Evolutionary conservation across 1,284 basidiomycete genomes (phyloP).

Genomic region (Dichomitus squalens): DNA sequence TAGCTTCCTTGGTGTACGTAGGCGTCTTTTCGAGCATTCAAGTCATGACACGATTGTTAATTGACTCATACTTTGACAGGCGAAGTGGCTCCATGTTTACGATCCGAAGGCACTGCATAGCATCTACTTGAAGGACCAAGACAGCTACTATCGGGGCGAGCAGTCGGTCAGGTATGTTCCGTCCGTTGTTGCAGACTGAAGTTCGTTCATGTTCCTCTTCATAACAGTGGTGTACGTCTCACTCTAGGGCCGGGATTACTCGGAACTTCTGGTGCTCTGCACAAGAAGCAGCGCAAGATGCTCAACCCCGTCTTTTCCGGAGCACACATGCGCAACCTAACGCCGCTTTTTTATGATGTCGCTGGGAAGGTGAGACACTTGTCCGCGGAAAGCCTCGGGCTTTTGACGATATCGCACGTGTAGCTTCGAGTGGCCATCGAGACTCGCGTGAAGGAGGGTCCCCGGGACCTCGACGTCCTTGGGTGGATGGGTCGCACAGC

Average conservation of each 20-base stretch:
- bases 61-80: slow-evolving; percentile 10
- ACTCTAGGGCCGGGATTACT: slow-evolving; percentile 8
- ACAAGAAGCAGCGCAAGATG: slow-evolving; percentile 28
- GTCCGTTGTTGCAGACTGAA: neutral
- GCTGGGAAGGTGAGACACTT: slow-evolving; percentile 17
- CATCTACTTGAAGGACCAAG: slow-evolving; percentile 34
- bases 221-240: neutral
- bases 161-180: neutral
- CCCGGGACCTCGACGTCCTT: slow-evolving; percentile 36
- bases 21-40: neutral
- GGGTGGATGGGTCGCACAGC: slow-evolving; percentile 40
- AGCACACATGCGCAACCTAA: slow-evolving; percentile 28
- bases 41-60: neutral
- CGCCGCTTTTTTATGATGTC: slow-evolving; percentile 28
- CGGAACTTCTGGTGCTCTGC: slow-evolving; percentile 12
- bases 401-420: no score
- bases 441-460: slow-evolving; percentile 12
- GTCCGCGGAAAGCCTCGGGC: neutral
- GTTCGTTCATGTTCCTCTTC: neutral
- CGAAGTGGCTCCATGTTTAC: slow-evolving; percentile 22
- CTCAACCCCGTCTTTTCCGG: slow-evolving; percentile 32
- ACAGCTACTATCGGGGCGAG: slow-evolving; percentile 26
- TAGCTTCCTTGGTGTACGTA: neutral
- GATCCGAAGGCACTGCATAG: slow-evolving; percentile 31
- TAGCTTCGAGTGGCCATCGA: slow-evolving; percentile 21